A percentile compares a stretch with the other conserved stretches of the same genome.
Evolutionary conservation across 2,329 filamentous ascomycete genomes (phyloP).

Genomic region (Chlorencoelia australis): DNA sequence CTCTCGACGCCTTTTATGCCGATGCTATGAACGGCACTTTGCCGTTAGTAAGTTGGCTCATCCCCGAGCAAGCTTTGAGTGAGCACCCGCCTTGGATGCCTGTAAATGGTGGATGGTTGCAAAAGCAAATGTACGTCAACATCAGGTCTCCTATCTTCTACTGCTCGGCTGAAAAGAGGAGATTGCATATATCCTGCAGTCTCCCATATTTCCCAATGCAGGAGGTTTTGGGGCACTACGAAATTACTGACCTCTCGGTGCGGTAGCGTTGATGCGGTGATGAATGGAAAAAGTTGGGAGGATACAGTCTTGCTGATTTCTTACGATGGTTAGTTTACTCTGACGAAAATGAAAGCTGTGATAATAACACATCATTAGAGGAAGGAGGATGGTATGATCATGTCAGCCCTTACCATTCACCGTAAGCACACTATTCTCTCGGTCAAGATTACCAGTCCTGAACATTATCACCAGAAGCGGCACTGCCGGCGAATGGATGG

Average conservation of each 20-base stretch:
- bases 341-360: constrained; percentile 41
- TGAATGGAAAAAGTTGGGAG: too few relatives aligned
- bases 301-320: too few relatives aligned
- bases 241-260: too few relatives aligned
- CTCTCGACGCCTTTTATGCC: constrained; percentile 37
- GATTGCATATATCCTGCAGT: too few relatives aligned
- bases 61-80: constrained; percentile 39
- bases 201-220: too few relatives aligned
- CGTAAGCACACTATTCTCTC: too few relatives aligned
- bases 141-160: constrained; percentile 32
- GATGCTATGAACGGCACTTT: constrained; percentile 40
- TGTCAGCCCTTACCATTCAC: constrained; percentile 41
- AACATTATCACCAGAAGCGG: too few relatives aligned
- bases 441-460: too few relatives aligned
- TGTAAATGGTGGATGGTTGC: constrained; percentile 44
- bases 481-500: constrained; percentile 42
- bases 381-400: too few relatives aligned
- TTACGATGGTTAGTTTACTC: constrained; percentile 17
- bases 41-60: constrained; percentile 41
- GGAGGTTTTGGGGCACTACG: constrained; percentile 33
- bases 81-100: constrained; percentile 44
- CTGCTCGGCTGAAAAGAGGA: too few relatives aligned
- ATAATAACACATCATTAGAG: too few relatives aligned
- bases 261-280: too few relatives aligned
- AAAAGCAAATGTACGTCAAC: constrained; percentile 41